Percentiles rank a stretch among this genome's conserved stretches.
Conservation (phyloP, 2,329 filamentous ascomycete species). For the Aspergillus tubingensis region DNA sequence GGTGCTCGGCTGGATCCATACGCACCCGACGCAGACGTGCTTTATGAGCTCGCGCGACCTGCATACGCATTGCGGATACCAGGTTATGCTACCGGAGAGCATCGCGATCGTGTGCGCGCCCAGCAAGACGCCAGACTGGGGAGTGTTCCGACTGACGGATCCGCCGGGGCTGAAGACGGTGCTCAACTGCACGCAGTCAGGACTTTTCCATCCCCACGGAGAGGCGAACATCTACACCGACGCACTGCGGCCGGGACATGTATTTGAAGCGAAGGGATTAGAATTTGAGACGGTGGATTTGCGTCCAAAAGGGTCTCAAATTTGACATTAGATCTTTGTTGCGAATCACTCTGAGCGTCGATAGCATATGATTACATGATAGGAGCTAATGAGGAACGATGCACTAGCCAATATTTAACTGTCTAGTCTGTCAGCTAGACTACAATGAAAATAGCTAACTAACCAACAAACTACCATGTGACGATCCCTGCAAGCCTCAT, state of each 20-base stretch:
- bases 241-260: constrained; percentile 69
- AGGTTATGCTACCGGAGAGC: constrained; percentile 94
- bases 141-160: constrained; percentile 89
- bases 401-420: background rate
- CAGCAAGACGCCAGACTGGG: constrained; percentile 72
- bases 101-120: constrained; percentile 97
- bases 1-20: constrained; percentile 96
- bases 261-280: constrained; percentile 67
- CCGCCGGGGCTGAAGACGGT: constrained; percentile 88
- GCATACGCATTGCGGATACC: constrained; percentile 91
- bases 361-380: background rate
- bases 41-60: constrained; percentile 95
- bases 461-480: background rate
- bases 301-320: constrained; percentile 29
- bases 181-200: constrained; percentile 72
- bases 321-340: constrained; percentile 1
- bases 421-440: background rate
- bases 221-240: constrained; percentile 76
- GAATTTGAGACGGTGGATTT: constrained; percentile 70
- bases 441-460: background rate
- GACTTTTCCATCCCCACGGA: constrained; percentile 79
- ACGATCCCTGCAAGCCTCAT: background rate
- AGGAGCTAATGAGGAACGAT: background rate
- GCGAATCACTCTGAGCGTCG: background rate
- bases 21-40: constrained; percentile 92